Conservation (phyloP, 192 early-diverging fungal genomes). For the Umbelopsis sp. region DNA sequence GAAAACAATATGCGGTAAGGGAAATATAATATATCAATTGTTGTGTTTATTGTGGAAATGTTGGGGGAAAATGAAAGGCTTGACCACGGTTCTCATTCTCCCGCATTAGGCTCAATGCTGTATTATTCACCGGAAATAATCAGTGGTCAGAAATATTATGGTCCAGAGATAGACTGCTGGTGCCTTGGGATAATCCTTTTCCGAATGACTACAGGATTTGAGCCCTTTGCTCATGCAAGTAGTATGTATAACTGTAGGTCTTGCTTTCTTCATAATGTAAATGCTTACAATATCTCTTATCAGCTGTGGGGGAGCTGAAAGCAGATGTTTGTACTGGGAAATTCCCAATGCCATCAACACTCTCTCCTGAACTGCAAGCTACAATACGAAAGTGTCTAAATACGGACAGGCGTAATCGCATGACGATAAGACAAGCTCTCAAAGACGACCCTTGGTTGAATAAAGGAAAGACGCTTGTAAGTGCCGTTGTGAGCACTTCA, state of each 20-base stretch:
- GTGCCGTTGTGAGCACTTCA: background rate
- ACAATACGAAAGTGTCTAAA: slow-evolving; percentile 8
- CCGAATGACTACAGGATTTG: slow-evolving; percentile 64
- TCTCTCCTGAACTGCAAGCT: slow-evolving; percentile 17
- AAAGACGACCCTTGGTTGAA: slow-evolving; percentile 12
- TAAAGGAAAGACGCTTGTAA: background rate
- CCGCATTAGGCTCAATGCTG: slow-evolving; percentile 68
- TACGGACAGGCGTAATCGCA: background rate
- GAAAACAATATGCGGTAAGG: slow-evolving; percentile 83
- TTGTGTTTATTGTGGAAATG: background rate
- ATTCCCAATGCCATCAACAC: slow-evolving; percentile 35
- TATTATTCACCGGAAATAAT: slow-evolving; percentile 92
- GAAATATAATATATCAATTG: background rate
- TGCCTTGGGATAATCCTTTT: slow-evolving; percentile 90
- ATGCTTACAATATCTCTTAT: background rate
- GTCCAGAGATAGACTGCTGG: slow-evolving; percentile 96
- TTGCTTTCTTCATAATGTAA: background rate
- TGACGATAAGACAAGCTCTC: slow-evolving; percentile 16
- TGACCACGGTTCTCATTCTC: too few relatives aligned
- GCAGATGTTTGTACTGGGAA: slow-evolving; percentile 41
- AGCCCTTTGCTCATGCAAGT: slow-evolving; percentile 45
- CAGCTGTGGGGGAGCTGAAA: slow-evolving; percentile 52
- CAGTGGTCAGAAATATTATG: slow-evolving; percentile 83
- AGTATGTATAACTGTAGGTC: slow-evolving; percentile 13
- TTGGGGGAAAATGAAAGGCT: too few relatives aligned